phyloP scores from a whole-genome alignment of 202 grass and related monocot species.

The Setaria italica region DNA sequence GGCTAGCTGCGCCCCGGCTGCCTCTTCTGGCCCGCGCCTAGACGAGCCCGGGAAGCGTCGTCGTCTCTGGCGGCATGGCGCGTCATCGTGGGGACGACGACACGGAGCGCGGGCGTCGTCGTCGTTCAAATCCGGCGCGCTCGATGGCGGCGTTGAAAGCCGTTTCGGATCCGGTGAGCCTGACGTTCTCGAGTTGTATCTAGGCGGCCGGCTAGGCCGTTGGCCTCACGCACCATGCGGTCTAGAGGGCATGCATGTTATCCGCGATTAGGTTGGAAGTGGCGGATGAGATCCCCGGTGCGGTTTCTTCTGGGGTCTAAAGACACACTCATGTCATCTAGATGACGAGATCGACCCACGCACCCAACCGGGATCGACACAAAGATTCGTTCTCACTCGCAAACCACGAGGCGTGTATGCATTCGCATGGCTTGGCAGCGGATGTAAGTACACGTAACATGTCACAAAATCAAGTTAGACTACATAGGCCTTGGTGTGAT shows the following conservation, averaged over 20 bases:
- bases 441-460: no score
- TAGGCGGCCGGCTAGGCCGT: not conserved
- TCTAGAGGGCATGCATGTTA: not conserved
- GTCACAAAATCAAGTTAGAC: no score
- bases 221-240: constrained; percentile 7
- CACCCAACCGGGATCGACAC: not conserved
- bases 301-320: constrained; percentile 1
- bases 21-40: no score
- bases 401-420: not conserved
- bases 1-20: no score
- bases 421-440: no score
- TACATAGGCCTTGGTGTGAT: no score
- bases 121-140: not conserved
- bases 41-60: no score
- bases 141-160: constrained; percentile 37
- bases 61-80: no score
- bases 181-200: constrained; percentile 3
- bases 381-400: not conserved
- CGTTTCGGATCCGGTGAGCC: not conserved
- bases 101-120: no score
- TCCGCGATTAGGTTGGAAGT: not conserved
- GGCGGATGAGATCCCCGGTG: not conserved
- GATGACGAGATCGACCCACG: not conserved
- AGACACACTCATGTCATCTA: constrained; percentile 19
- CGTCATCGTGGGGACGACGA: no score